Base-by-base conservation (phyloP, 805 yeast genomes). In the Lipomyces starkeyi region DNA sequence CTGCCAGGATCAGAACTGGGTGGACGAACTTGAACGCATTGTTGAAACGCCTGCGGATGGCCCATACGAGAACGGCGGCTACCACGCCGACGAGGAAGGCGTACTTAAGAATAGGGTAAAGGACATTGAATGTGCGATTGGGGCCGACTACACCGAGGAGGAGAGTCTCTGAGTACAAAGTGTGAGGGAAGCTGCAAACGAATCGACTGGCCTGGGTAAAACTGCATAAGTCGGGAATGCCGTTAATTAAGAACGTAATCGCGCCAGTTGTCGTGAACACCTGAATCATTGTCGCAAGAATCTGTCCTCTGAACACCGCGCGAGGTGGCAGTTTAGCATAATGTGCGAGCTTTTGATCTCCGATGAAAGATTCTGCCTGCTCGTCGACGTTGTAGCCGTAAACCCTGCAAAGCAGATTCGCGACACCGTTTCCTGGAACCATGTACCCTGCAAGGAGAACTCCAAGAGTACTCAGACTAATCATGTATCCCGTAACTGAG, bases 401-500 rank as follows among this genome's bases (percentile, higher is more conserved):
- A 35, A 83, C 81, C 74, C 83, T 81, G 78, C 83, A 80, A 69
- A 82, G 79, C 83, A 83, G 80, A 80, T 80, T 82, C 34, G 84
- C 84, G 70, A 82, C 71, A 58, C 85, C 85, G 74, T 82, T 82
- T 68, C 85, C 85, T 8, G 85, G 86, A 32, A 82, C 82, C 25
- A 83, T 79, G 70, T 82, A 83, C 0, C 85, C 86, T 9, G 81
- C 84, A 55, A 83, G 78, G 66, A 83, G 75, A 64, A 74, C 82
- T 74, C 83, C 80, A 64, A 87, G 78, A n/a, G 65, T 63, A 34
- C 66, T 85, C 83, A 73, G 49, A 14, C 67, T 56, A 65, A 88
- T 84, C 2, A 83, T 74, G 63, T 80, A 84, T 79, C 89, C 89
- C 0, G 93, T 87, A 34, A 85, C 84, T 3, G 91, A 88, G 34